Base-by-base conservation (phyloP, 2,329 filamentous ascomycete species). In the Tolypocladium endophyticum region DNA sequence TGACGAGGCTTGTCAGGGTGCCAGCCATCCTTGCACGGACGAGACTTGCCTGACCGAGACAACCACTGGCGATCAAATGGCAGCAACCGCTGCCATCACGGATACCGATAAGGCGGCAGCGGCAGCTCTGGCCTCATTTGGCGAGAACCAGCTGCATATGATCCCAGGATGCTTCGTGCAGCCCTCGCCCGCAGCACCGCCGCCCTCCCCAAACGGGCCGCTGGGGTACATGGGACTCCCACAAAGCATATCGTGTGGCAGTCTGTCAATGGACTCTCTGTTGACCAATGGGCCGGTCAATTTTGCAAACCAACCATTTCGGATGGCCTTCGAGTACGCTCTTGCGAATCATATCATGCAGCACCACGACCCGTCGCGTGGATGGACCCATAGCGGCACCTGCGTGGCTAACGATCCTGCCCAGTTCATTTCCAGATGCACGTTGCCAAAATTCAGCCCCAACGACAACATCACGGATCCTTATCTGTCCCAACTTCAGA, bases 1-100 rank as follows among this genome's bases (percentile, higher is more conserved):
- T 20, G 65, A 67, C 39, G 63, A 74, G 55, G 68, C 72, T 43
- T 78, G 76, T 62, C 68, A 71, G 30, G 70, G 68, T 5, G 72
- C 74, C 30, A 67, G 67, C 18, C 64, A 67, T 25, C 67, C 69
- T n/a, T 77, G 75, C 61, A 72, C 66, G 23, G 70, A 76, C 58
- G 65, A 63, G 18, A 66, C 69, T 60, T 77, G 74, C 61, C 61
- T 70, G 35, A 64, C 62, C 30, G 67, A 71, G 39, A 64, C 68
- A 8, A 28, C 54, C 25, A 25, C 50, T 18, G 59, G 50, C 18
- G 58, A 39, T n/a, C 45, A 50, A n/a, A 52, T 33, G 12, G 56
- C 35, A 7, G 25, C 23, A 23, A 54, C 35, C 33, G 36, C 58
- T 23, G 54, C 52, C 53, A 61, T 68, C 18, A 65, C 65, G 18